phyloP scores from a whole-genome alignment of 306 rosid genomes.

The Vicia faba region DNA sequence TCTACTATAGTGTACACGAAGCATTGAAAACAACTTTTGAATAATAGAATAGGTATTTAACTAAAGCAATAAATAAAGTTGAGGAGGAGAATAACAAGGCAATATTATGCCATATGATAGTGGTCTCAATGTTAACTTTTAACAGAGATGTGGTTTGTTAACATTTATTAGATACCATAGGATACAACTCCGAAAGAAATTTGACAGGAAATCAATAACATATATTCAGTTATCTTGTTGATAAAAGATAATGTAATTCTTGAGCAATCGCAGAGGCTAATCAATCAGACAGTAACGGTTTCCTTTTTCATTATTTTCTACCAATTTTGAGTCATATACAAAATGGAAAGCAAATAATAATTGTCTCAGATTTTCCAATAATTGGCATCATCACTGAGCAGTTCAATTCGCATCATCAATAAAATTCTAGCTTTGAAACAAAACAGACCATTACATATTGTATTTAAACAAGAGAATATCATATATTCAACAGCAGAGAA shows the following conservation, averaged over 20 bases:
- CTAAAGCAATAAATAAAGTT: not conserved
- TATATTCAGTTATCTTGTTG: not conserved
- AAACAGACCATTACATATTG: too few species aligned
- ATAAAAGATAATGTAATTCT: not conserved
- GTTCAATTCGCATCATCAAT: too few species aligned
- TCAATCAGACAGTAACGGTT: not conserved
- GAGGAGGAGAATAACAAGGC: conserved; percentile 8
- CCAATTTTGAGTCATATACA: not conserved
- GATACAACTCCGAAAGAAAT: conserved; percentile 18
- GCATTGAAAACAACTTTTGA: conserved; percentile 16
- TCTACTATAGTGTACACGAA: not conserved
- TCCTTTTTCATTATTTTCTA: not conserved
- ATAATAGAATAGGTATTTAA: not conserved
- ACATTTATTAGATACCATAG: not conserved
- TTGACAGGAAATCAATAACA: conserved; percentile 7
- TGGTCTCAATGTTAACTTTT: conserved; percentile 1
- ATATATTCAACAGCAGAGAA: too few species aligned
- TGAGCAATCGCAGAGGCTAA: conserved; percentile 3
- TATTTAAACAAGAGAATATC: too few species aligned
- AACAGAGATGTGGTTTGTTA: not conserved
- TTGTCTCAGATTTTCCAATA: not conserved
- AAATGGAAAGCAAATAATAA: not conserved
- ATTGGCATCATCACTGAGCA: too few species aligned
- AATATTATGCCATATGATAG: conserved; percentile 9
- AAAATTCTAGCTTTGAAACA: too few species aligned